Base-by-base conservation (phyloP, 2,329 filamentous ascomycete species). In the Furcasterigmium sp. region DNA sequence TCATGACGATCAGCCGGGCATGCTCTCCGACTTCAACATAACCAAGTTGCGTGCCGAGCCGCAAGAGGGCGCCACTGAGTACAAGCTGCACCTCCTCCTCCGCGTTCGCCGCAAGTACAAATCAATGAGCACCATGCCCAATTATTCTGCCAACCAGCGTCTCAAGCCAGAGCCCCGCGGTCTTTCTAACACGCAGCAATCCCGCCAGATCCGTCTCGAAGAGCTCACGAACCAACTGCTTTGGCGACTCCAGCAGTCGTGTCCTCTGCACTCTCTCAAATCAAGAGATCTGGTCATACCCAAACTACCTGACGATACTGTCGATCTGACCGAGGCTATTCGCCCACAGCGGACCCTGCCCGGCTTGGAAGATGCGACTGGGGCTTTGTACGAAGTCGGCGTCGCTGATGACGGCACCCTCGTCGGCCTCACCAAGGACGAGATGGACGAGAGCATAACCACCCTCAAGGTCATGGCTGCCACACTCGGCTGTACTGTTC, bases 241-340 rank as follows among this genome's bases (percentile, higher is more conserved):
- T 7, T 98, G 93, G 93, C 79, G 93, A 39, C 65, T 98, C 45
- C 91, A 97, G 59, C 93, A 98, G 61, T 96, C 91, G 2, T 95
- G 88, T 8, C 88, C 90, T 1, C 88, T 94, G 60, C 91, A 96
- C 65, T 82, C 87, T 2, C 87, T 87, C 8, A 86, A 86, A 19
- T 84, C 84, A 5, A 82, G 81, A 21, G 83, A 88, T 45, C 71
- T 89, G 14, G 79, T 90, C 9, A 68, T 95, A 20, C 90, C 90
- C 0, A 77, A 81, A 46, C 67, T 95, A 4, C 87, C 88, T 0
- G 82, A 91, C 43, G 74, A 77, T 29, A 66, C 57, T n/a, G 59
- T 69, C 18, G 68, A 73, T 42, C 58, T 75, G 15, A 60, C 71
- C 29, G 57, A 62, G 18, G 65, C 73, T 8, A 60, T 75, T 40